These are phyloP conservation scores for Wakefieldia striispora DNA, from an alignment of 768 basidiomycete species.

Conservation along the genomic window DNA sequence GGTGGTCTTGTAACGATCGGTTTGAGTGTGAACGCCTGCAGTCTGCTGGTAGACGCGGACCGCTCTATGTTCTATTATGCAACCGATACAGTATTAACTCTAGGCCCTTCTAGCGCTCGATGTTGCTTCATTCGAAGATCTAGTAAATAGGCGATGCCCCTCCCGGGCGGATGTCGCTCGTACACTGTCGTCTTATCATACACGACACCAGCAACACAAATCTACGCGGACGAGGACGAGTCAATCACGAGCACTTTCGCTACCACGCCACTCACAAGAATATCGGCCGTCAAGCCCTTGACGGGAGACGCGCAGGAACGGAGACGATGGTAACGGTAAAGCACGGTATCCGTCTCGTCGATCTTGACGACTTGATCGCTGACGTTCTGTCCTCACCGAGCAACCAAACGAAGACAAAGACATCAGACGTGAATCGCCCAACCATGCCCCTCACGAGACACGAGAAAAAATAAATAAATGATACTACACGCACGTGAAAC, in stretches of 20 bases:
- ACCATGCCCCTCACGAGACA: neutral
- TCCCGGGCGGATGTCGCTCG: constrained; percentile 57
- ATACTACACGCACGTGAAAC: constrained; percentile 55
- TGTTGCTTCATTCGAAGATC: constrained; percentile 29
- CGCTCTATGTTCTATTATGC: constrained; percentile 5
- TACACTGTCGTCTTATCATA: constrained; percentile 51
- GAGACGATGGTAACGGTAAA: constrained; percentile 84
- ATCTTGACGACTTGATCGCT: constrained; percentile 44
- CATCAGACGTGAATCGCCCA: neutral
- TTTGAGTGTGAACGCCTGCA: too few relatives aligned
- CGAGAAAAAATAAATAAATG: too few relatives aligned
- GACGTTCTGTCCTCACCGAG: constrained; percentile 43
- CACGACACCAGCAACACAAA: constrained; percentile 58
- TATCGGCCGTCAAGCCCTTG: constrained; percentile 82
- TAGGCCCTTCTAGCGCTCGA: constrained; percentile 6
- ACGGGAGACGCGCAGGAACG: constrained; percentile 75
- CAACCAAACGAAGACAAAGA: neutral
- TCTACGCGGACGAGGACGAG: constrained; percentile 19
- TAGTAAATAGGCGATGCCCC: constrained; percentile 33
- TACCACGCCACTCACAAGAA: constrained; percentile 53
- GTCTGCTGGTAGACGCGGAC: neutral
- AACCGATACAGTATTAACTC: neutral
- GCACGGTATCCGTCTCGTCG: constrained; percentile 45
- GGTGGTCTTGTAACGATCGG: too few relatives aligned
- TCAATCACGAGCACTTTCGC: neutral